phyloP scores from a whole-genome alignment of 1,139 yeast genomes.

The Pichia cactophila region DNA sequence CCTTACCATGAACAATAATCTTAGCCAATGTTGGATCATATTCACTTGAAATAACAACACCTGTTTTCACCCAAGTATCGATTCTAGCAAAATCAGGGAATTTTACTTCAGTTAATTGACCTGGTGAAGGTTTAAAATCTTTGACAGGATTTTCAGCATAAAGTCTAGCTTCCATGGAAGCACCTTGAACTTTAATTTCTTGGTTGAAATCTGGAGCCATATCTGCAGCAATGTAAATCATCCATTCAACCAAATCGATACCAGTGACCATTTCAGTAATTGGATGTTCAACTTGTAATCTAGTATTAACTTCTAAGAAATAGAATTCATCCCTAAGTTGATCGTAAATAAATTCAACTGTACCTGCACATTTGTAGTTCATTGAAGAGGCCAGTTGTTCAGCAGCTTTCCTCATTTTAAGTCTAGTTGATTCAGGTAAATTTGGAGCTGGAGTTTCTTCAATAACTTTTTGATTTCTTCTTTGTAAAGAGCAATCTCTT shows the following conservation, averaged over 20 bases:
- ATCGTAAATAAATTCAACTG: slow-evolving; percentile 93
- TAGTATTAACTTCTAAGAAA: slow-evolving; percentile 92
- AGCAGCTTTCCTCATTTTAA: slow-evolving; percentile 72
- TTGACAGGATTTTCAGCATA: slow-evolving; percentile 96
- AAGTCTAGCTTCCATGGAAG: slow-evolving; percentile 92
- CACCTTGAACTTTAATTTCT: slow-evolving; percentile 61
- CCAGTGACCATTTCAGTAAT: slow-evolving; percentile 95
- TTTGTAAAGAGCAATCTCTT: slow-evolving; percentile 94
- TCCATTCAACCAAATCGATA: slow-evolving; percentile 92
- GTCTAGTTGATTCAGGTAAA: slow-evolving; percentile 71
- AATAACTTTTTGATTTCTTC: slow-evolving; percentile 92
- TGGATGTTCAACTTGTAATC: slow-evolving; percentile 97
- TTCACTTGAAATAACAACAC: slow-evolving; percentile 85
- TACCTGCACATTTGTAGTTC: slow-evolving; percentile 94
- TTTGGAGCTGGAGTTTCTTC: slow-evolving; percentile 98
- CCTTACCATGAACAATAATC: slow-evolving; percentile 87
- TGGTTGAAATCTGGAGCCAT: slow-evolving; percentile 69
- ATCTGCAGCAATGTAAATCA: slow-evolving; percentile 87
- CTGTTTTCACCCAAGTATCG: slow-evolving; percentile 89
- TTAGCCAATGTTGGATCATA: slow-evolving; percentile 96
- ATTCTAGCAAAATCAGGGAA: slow-evolving; percentile 89
- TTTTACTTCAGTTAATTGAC: slow-evolving; percentile 75
- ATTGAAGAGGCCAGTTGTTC: slow-evolving; percentile 72
- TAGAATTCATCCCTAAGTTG: slow-evolving; percentile 79
- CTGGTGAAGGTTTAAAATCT: slow-evolving; percentile 93